Percentiles rank a stretch among this genome's conserved stretches.
Conservation (phyloP, 768 basidiomycete species). For the Suillus discolor region DNA sequence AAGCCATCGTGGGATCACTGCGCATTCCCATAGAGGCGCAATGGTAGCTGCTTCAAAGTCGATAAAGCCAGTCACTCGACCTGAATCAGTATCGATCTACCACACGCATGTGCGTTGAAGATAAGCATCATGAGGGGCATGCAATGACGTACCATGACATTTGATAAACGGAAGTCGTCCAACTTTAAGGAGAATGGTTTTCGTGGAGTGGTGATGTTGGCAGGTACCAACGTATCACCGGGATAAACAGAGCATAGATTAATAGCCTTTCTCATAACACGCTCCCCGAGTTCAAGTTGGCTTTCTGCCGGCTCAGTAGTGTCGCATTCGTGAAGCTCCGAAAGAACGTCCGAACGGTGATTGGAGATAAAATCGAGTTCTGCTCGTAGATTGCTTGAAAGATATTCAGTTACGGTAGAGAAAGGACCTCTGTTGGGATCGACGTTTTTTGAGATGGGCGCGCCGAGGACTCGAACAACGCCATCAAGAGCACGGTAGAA, state of each 20-base stretch:
- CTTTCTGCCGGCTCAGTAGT: background rate
- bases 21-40: constrained; percentile 28
- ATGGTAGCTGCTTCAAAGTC: constrained; percentile 26
- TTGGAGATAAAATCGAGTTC: background rate
- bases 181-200: constrained; percentile 1
- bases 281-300: constrained; percentile 11
- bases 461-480: background rate
- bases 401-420: background rate
- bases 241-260: constrained; percentile 7
- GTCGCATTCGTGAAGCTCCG: background rate
- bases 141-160: background rate
- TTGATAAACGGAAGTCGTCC: constrained; percentile 10
- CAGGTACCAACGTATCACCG: background rate
- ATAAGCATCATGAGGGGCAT: background rate
- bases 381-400: background rate
- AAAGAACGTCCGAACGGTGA: background rate
- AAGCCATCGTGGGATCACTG: constrained; percentile 25
- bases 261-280: constrained; percentile 6
- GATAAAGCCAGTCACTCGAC: constrained; percentile 12
- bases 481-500: background rate
- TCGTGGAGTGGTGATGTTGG: background rate
- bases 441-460: background rate
- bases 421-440: background rate
- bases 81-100: constrained; percentile 3
- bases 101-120: background rate